A percentile compares a stretch with the other conserved stretches of the same genome.
phyloP scores from a whole-genome alignment of 129 eudicot species.

The Kitagawia praeruptora region DNA sequence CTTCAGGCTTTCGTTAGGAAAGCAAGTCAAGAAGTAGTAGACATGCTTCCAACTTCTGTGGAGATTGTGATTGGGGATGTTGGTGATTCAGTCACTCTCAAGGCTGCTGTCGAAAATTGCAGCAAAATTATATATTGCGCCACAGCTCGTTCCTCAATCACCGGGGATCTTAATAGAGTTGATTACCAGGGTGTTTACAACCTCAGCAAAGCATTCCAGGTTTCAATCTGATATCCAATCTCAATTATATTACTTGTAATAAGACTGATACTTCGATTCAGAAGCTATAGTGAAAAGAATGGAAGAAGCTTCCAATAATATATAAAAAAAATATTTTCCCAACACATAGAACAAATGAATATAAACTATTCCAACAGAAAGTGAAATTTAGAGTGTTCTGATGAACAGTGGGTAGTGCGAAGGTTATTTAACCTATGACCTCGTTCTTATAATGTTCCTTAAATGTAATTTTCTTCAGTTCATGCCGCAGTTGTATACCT shows the following conservation, averaged over 20 bases:
- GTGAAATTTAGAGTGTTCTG: background rate
- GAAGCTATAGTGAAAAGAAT: background rate
- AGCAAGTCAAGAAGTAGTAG: constrained; percentile 55
- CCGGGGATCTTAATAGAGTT: constrained; percentile 93
- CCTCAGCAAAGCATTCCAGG: constrained; percentile 95
- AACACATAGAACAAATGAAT: background rate
- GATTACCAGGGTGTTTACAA: constrained; percentile 91
- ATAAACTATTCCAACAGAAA: background rate
- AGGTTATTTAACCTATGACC: background rate
- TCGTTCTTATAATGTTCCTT: background rate
- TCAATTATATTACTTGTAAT: background rate
- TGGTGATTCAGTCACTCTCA: constrained; percentile 74
- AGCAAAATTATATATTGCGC: constrained; percentile 91
- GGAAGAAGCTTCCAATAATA: background rate
- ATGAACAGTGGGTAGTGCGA: background rate
- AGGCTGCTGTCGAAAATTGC: constrained; percentile 75
- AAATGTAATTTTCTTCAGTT: background rate
- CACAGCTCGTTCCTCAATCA: constrained; percentile 90
- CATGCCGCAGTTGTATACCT: background rate
- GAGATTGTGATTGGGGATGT: constrained; percentile 84
- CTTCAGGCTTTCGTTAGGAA: constrained; percentile 80
- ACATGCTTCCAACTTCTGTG: constrained; percentile 93
- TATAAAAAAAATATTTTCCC: background rate
- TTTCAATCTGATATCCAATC: constrained; percentile 5
- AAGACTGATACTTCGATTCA: background rate